Conservation (phyloP, 352 stramenopile genomes). For the Globisporangium iwayamae region DNA sequence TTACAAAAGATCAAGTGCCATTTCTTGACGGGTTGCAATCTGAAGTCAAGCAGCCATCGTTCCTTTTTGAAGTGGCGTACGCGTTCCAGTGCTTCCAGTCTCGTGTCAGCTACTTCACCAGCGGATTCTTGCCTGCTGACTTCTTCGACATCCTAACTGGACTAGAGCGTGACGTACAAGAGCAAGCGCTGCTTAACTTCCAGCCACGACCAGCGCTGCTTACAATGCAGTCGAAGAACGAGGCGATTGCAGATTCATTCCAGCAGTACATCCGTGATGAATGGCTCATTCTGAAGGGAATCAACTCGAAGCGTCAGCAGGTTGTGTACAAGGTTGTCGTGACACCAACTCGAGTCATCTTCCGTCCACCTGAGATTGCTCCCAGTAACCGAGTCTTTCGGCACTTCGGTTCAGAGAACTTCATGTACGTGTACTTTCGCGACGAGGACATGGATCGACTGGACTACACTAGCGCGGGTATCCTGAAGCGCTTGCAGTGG, state of each 20-base stretch:
- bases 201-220: conserved; percentile 25
- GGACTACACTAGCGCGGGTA: conserved; percentile 39
- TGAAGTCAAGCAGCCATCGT: not conserved
- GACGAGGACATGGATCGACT: conserved; percentile 75
- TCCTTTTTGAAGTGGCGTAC: conserved; percentile 40
- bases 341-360: conserved; percentile 65
- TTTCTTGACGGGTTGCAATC: too few relatives aligned
- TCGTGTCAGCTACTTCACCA: conserved; percentile 41
- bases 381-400: conserved; percentile 71
- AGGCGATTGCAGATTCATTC: conserved; percentile 34
- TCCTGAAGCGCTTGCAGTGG: conserved; percentile 36
- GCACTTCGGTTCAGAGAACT: conserved; percentile 62
- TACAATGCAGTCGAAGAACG: conserved; percentile 24
- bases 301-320: conserved; percentile 2
- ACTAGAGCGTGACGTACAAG: conserved; percentile 36
- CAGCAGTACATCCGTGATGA: conserved; percentile 32
- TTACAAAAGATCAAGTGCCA: not conserved
- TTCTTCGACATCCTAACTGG: conserved; percentile 36
- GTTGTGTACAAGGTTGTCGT: conserved; percentile 65
- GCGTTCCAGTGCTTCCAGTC: conserved; percentile 50
- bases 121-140: conserved; percentile 28
- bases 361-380: conserved; percentile 43
- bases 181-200: conserved; percentile 44
- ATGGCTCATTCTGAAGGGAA: conserved; percentile 20
- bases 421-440: conserved; percentile 82